Evolutionary conservation across 805 yeast species (phyloP), one percentile per base, ranked within the genome.

Genomic region (Cyberlindnera suaveolens): DNA sequence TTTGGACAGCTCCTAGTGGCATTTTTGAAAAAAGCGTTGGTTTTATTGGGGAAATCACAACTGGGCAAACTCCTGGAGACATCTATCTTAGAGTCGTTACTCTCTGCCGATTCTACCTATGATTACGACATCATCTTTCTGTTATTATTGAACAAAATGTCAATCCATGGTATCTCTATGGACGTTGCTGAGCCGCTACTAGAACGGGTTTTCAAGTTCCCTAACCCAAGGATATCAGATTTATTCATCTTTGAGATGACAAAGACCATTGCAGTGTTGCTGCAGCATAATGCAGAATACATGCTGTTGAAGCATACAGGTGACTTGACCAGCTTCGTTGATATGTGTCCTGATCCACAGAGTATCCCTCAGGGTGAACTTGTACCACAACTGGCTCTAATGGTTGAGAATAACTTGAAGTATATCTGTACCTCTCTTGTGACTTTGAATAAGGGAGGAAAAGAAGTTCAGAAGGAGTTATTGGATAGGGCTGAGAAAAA

Each of bases 201-300:
- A 2, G 9, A 39, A 8, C 44, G 53, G 11, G 44, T 46, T 1
- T 36, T 57, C 40, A 44, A 46, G 6, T 47, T 54, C 26, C 34
- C 40, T 7, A 39, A 43, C 17, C 39, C 42, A 9, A 31, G 43
- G 8, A 37, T 56, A 2, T 50, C 54, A n/a, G 45, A 48, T 1
- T 31, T 43, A 6, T 50, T 50, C 26, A 31, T 58, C 35, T 57
- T 57, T 46, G 61, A 57, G 38, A 29, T 57, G 27, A 54, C 58
- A 4, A 58, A 57, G 44, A 52, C 61, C 0, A 31, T 56, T 9
- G 63, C 59, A 34, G 51, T 58, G 0, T 32, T 58, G 8, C 37
- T 58, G 1, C 50, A 48, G 33, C 40, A 50, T 20, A 34, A 44
- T 8, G 49, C 56, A 3, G 45, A 49, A 1, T 39, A 36, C 17